A percentile compares a stretch with the other conserved stretches of the same genome.
Evolutionary conservation across 2,329 filamentous ascomycete species (phyloP).

Genomic region (Apiospora malaysiana): DNA sequence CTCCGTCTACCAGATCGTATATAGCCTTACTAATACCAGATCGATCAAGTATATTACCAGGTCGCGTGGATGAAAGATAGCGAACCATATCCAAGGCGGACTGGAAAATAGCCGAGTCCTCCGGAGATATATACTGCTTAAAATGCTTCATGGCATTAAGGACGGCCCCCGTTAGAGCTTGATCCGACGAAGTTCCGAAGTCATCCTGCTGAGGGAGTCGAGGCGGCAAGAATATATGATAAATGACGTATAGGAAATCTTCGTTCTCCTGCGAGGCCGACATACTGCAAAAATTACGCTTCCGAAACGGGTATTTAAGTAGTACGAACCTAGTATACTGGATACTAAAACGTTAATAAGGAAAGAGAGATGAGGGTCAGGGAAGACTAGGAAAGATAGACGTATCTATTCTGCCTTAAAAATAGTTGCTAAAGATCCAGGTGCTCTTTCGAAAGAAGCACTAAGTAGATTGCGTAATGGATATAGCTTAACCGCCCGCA

Average conservation of each 20-base stretch:
- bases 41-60: not conserved
- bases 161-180: not conserved
- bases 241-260: conserved; percentile 4
- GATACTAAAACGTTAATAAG: too few species aligned
- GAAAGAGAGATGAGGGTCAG: too few species aligned
- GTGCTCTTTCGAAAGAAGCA: too few species aligned
- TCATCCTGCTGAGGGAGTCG: conserved; percentile 17
- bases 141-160: conserved; percentile 21
- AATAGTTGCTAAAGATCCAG: too few species aligned
- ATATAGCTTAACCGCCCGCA: too few species aligned
- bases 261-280: not conserved
- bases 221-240: conserved; percentile 19
- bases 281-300: not conserved
- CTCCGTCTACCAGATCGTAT: not conserved
- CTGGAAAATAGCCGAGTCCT: conserved; percentile 3
- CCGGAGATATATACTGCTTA: not conserved
- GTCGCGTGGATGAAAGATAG: not conserved
- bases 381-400: too few species aligned
- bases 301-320: not conserved
- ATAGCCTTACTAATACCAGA: not conserved
- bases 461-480: too few species aligned
- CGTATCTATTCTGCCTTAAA: too few species aligned
- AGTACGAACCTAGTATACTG: too few species aligned
- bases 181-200: conserved; percentile 19
- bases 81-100: conserved; percentile 5